Evolutionary conservation across 192 early-diverging fungal species (phyloP).

Genomic region (Physocladia obscura): DNA sequence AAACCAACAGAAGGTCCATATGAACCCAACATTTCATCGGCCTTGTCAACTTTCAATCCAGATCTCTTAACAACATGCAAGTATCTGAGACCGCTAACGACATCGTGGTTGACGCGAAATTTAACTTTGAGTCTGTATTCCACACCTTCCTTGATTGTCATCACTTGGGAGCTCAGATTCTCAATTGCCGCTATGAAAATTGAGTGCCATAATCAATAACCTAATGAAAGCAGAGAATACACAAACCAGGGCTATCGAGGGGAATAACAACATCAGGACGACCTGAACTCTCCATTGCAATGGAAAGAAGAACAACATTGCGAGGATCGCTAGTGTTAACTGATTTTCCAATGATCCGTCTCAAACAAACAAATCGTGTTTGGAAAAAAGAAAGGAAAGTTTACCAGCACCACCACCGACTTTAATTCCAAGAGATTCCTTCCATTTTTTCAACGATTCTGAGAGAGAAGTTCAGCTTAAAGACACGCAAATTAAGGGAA

Average conservation of each 20-base stretch:
- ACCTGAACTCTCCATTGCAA: slow-evolving; percentile 73
- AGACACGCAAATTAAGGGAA: neutral
- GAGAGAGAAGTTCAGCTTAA: slow-evolving; percentile 21
- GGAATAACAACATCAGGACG: slow-evolving; percentile 76
- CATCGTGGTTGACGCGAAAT: slow-evolving; percentile 93
- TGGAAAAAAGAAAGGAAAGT: neutral
- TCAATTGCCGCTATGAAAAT: slow-evolving; percentile 60
- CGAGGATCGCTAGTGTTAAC: slow-evolving; percentile 58
- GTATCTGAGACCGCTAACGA: slow-evolving; percentile 94
- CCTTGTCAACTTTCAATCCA: slow-evolving; percentile 82
- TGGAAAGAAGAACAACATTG: slow-evolving; percentile 71
- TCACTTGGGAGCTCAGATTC: slow-evolving; percentile 67
- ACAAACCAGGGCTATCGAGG: slow-evolving; percentile 69
- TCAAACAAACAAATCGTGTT: neutral
- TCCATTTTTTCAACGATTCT: slow-evolving; percentile 96
- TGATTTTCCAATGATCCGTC: neutral
- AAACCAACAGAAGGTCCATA: slow-evolving; percentile 79
- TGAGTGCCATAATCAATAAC: neutral
- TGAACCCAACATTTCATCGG: slow-evolving; percentile 95
- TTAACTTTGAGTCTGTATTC: slow-evolving; percentile 90
- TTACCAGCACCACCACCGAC: slow-evolving; percentile 41
- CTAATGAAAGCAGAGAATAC: neutral
- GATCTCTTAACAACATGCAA: slow-evolving; percentile 87
- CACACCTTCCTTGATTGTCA: slow-evolving; percentile 95
- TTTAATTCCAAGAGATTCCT: slow-evolving; percentile 87